Base-by-base conservation (phyloP, 257 asterid genomes). In the Rauvolfia tetraphylla region DNA sequence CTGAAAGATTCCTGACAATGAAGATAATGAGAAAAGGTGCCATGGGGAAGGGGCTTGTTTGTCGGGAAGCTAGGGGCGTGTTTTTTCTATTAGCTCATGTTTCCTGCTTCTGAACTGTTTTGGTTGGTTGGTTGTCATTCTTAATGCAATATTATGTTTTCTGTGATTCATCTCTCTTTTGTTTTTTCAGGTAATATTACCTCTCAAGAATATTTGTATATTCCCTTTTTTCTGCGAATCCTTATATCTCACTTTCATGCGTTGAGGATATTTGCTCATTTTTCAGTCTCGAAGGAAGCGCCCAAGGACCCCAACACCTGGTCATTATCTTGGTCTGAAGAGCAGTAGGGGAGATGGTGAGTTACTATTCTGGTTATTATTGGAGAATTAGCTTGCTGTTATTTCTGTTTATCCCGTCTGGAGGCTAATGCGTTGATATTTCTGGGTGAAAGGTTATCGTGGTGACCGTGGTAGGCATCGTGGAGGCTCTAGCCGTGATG, bases 281-380 rank as follows among this genome's bases (percentile, higher is more conserved):
- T 77, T 83, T 67, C 87, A 86, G 89, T 86, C 89, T 27, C 79
- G 87, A 67, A 79, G 87, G 79, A 83, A 83, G 76, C 82, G 89
- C 36, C 70, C 82, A 14, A 79, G 89, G 80, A 86, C 99, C 77
- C 99, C 98, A 5, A 93, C 98, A 65, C 99, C 98, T 77, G 99
- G 99, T 76, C 97, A 91, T 82, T 95, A 95, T 87, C 98, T 93
- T 58, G 99, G 98, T 74, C 93, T 95, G 65, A 92, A 91, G 80
- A 95, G 90, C 80, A 87, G 89, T 63, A 91, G 98, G 80, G 95
- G 85, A 61, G 93, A 90, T 53, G 92, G 96, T 92, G 88, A 87
- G 92, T 68, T 25, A 77, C 68, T 69, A 41, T 56, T 46, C 14
- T 75, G 33, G 20, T 51, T 57, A 13, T 68, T 58, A 44, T 12